phyloP scores from a whole-genome alignment of 1,139 yeast species.

The Scheffersomyces cryptocercus region DNA sequence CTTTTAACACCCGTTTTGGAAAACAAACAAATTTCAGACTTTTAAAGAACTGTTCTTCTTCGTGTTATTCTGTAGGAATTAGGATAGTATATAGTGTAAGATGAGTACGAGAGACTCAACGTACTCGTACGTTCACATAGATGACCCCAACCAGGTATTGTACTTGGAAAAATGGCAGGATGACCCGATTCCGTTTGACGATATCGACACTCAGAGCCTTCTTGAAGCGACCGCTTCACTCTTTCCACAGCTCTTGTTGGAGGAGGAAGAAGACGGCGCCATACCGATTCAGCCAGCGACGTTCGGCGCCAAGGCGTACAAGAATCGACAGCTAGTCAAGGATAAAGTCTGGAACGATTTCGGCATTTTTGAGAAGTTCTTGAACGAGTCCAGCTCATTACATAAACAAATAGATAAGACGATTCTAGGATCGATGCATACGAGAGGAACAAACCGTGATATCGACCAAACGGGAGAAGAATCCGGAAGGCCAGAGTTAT shows the following conservation, averaged over 20 bases:
- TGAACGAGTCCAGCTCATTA: slow-evolving; percentile 18
- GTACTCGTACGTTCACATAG: slow-evolving; percentile 39
- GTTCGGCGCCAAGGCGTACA: slow-evolving; percentile 41
- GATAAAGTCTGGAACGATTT: slow-evolving; percentile 41
- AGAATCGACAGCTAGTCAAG: slow-evolving; percentile 31
- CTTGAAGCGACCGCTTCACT: slow-evolving; percentile 37
- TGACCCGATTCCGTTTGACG: slow-evolving; percentile 43
- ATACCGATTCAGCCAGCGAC: slow-evolving; percentile 38
- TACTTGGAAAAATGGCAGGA: slow-evolving; percentile 47
- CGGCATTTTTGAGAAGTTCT: slow-evolving; percentile 31
- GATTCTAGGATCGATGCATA: slow-evolving; percentile 29
- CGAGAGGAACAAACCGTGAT: slow-evolving; percentile 4
- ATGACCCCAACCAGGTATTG: slow-evolving; percentile 40
- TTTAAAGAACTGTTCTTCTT: too few relatives aligned
- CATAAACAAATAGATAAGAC: slow-evolving; percentile 31
- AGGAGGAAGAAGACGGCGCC: slow-evolving; percentile 45
- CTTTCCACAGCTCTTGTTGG: slow-evolving; percentile 39
- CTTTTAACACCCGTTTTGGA: too few relatives aligned
- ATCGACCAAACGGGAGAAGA: neutral
- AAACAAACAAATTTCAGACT: too few relatives aligned
- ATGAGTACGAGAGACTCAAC: slow-evolving; percentile 29
- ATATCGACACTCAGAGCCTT: slow-evolving; percentile 40
- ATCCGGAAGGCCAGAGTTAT: slow-evolving; percentile 1
- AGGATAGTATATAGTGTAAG: neutral
- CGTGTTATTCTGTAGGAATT: too few relatives aligned